phyloP scores from a whole-genome alignment of 164 flowering plant genomes.

The Protea cynaroides region DNA sequence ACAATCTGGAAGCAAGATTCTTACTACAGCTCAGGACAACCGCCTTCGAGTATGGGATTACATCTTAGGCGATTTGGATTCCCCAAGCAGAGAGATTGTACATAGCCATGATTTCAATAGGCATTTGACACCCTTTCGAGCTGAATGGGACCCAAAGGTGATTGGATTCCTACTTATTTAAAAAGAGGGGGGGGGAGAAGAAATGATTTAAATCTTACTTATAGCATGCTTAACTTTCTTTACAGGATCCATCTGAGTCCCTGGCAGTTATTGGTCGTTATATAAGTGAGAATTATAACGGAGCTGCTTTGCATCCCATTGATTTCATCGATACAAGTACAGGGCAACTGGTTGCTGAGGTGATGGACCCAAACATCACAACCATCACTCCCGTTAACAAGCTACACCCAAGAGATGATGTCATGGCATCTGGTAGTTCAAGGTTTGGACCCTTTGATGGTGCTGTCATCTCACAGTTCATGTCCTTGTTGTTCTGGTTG shows the following conservation, averaged over 20 bases:
- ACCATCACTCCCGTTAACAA: constrained; percentile 93
- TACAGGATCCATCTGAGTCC: constrained; percentile 87
- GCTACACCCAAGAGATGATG: constrained; percentile 90
- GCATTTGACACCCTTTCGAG: constrained; percentile 80
- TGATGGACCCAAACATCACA: constrained; percentile 78
- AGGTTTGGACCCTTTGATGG: constrained; percentile 44
- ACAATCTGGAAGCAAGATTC: constrained; percentile 66
- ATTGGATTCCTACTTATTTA: neutral
- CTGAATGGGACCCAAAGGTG: constrained; percentile 99
- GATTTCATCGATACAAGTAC: constrained; percentile 83
- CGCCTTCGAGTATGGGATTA: constrained; percentile 89
- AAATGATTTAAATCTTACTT: neutral
- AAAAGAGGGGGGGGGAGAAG: neutral
- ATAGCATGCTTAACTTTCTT: neutral
- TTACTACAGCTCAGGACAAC: constrained; percentile 84
- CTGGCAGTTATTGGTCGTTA: constrained; percentile 92
- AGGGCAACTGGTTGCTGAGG: constrained; percentile 86
- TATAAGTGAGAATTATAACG: constrained; percentile 90
- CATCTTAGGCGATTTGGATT: constrained; percentile 64
- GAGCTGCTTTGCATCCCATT: constrained; percentile 88
- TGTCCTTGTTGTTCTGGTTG: neutral
- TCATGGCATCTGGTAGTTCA: constrained; percentile 87
- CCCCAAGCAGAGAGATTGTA: constrained; percentile 90
- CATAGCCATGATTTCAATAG: constrained; percentile 94
- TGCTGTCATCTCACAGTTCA: no score